Base-by-base conservation (phyloP, 495 filamentous ascomycete genomes). In the Trichocladium uniseriatum region DNA sequence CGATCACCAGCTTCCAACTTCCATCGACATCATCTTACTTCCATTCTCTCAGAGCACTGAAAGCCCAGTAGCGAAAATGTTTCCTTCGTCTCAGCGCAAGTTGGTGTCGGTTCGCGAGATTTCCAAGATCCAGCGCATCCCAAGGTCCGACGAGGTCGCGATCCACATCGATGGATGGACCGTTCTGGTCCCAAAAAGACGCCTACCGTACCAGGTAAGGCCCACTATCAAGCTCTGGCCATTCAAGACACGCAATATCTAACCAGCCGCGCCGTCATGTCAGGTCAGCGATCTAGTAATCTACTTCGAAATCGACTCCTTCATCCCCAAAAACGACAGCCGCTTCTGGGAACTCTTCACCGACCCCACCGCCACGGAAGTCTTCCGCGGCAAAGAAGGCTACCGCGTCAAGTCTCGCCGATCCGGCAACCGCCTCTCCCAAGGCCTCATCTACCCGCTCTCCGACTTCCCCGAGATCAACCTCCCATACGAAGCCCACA, bases 271-370 rank as follows among this genome's bases (percentile, higher is more conserved):
- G 18, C 10, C 20, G 2, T 11, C 9, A 15, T 1, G 19, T n/a
- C 29, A 59, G 48, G 37, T 41, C 1, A 48, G 45, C 15, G 49
- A 57, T n/a, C 21, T 62, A 3, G 57, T 62, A 10, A 39, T 62
- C 14, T 62, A 46, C 19, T 47, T 60, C 37, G 53, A 62, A 34
- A 60, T 62, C 13, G 59, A 62, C 27, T 49, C 37, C 0, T 54
- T 62, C 37, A 24, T 62, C 15, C 59, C 59, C 20, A 39, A 16
- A 1, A 19, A 2, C 5, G 14, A 27, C 8, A 27, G 21, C 35
- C 19, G 43, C 6, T 57, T 53, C 13, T 57, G 49, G 49, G 42
- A 57, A 10, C 38, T 57, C 34, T 36, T 37, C 9, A 8, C 10
- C n/a, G 15, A 50, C 5, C 6, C 36, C 11, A 15, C 27, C 11